phyloP scores from a whole-genome alignment of 768 basidiomycete genomes.

The Cystobasidium onofrii region DNA sequence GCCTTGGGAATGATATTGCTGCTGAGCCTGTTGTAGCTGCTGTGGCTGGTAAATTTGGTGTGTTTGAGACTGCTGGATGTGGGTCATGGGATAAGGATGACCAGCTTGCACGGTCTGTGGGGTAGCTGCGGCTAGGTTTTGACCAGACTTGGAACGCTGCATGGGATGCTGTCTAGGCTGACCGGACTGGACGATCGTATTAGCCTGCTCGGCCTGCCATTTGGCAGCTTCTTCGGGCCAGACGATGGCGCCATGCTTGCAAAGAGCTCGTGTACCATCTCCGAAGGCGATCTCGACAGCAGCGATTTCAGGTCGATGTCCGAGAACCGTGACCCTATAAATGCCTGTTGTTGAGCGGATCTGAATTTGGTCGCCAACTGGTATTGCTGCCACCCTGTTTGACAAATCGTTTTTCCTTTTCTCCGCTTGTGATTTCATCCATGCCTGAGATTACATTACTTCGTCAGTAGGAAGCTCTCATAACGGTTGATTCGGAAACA shows the following conservation, averaged over 20 bases:
- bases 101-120: neutral
- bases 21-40: neutral
- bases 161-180: neutral
- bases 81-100: neutral
- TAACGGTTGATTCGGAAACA: neutral
- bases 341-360: constrained; percentile 74
- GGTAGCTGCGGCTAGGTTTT: neutral
- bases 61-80: neutral
- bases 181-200: neutral
- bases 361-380: constrained; percentile 67
- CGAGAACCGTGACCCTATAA: constrained; percentile 72
- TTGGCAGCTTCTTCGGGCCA: constrained; percentile 16
- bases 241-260: constrained; percentile 31
- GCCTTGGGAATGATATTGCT: neutral
- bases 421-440: constrained; percentile 66
- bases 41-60: neutral
- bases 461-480: constrained; percentile 1
- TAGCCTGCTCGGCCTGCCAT: neutral
- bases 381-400: constrained; percentile 61
- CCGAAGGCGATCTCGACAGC: constrained; percentile 71
- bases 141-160: neutral
- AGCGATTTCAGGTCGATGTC: constrained; percentile 58
- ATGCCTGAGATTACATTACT: constrained; percentile 51
- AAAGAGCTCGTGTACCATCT: constrained; percentile 33
- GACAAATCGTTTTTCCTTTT: constrained; percentile 66